Conservation (phyloP, 495 filamentous ascomycete genomes). For the Talaromyces borbonicus region DNA sequence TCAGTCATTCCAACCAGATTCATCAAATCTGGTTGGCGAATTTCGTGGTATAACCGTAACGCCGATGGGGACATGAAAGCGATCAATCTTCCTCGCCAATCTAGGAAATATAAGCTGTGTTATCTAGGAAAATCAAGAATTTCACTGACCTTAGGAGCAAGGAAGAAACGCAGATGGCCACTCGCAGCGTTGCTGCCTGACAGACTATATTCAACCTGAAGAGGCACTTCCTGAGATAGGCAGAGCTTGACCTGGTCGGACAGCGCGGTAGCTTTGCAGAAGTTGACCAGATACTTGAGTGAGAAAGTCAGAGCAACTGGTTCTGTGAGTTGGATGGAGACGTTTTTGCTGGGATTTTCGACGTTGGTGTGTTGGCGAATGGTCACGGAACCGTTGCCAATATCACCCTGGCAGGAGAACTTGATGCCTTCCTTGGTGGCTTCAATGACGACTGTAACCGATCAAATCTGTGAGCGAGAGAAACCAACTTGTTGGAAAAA, state of each 20-base stretch:
- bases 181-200: constrained; percentile 35
- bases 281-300: constrained; percentile 98
- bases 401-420: constrained; percentile 90
- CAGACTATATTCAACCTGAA: constrained; percentile 86
- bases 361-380: constrained; percentile 82
- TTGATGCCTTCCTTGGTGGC: constrained; percentile 95
- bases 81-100: constrained; percentile 86
- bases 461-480: not conserved
- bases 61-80: not conserved
- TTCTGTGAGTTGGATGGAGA: constrained; percentile 84
- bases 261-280: constrained; percentile 92
- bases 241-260: constrained; percentile 78
- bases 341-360: constrained; percentile 78
- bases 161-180: constrained; percentile 92
- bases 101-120: constrained; percentile 29
- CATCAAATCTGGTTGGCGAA: not conserved
- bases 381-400: constrained; percentile 87
- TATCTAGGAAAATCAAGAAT: not conserved
- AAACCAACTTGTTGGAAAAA: not conserved
- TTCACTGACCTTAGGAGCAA: constrained; percentile 83
- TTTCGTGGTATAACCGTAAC: constrained; percentile 4
- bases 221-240: constrained; percentile 90
- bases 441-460: constrained; percentile 73
- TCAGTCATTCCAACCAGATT: not conserved
- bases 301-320: constrained; percentile 95